A percentile compares a stretch with the other conserved stretches of the same genome.
phyloP scores from a whole-genome alignment of 441 rosid species.

The Populus trichocarpa region DNA sequence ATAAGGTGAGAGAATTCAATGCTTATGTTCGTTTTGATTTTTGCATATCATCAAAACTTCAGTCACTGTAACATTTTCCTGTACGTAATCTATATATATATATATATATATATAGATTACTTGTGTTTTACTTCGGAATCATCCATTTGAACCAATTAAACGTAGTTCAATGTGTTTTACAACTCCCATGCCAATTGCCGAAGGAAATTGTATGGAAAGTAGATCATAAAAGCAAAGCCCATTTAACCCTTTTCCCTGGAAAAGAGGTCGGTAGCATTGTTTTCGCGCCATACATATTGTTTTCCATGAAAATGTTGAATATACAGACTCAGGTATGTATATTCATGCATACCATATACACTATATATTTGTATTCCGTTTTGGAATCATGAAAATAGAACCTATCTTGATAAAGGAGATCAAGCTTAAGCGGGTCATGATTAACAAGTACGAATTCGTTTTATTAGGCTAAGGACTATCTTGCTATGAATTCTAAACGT shows the following conservation, averaged over 20 bases:
- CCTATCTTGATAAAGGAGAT: background rate
- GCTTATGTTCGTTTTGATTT: no score
- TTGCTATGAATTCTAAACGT: background rate
- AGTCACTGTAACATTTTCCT: background rate
- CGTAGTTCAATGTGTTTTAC: background rate
- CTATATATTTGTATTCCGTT: background rate
- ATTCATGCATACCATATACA: background rate
- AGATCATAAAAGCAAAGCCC: background rate
- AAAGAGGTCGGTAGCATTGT: background rate
- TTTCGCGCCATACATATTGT: background rate
- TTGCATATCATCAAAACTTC: no score
- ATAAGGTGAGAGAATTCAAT: slow-evolving; percentile 35
- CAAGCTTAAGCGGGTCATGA: background rate
- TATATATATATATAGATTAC: background rate
- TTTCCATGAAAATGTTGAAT: background rate
- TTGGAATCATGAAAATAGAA: background rate
- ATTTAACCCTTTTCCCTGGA: background rate
- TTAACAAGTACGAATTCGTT: background rate
- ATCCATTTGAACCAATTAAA: background rate
- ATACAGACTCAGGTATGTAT: background rate
- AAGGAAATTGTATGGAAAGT: background rate
- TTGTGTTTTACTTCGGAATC: slow-evolving; percentile 2
- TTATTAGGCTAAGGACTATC: background rate
- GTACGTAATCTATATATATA: no score
- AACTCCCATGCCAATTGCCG: background rate